Base-by-base conservation (phyloP, 148 eudicot species). In the Suaeda aralocaspica region DNA sequence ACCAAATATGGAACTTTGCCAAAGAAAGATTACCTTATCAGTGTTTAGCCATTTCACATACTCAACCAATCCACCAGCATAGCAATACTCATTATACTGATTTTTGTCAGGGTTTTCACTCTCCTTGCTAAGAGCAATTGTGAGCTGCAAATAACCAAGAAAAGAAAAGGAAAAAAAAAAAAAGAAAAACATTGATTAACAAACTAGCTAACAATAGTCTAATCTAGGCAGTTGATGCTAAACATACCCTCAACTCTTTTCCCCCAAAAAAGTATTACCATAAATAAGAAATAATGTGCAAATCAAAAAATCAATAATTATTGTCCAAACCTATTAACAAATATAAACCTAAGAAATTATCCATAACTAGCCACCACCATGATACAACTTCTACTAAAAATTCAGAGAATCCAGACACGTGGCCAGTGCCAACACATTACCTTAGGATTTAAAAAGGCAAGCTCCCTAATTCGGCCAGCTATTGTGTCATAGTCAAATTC, bases 391-490 rank as follows among this genome's bases (percentile, higher is more conserved):
- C 5, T 3, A 31, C 1, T 44, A 10, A 64, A 51, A 64, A 25
- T 56, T 31, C 31, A 68, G 44, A 26, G 49, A 34, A 30, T 33
- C 26, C n/a, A 14, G 5, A 50, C 30, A 24, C 64, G 34, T 34
- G 49, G 29, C 46, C 34, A 63, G 39, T 24, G 29, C 46, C 34
- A 63, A 48, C n/a, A 67, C 41, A 58, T 72, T 74, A 87, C 99
- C 99, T 89, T 78, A 8, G 99, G 99, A 74, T 91, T 91, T 29
- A 94, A 78, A 81, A 94, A 94, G 67, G 99, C 99, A 69, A 91
- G 99, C 85, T 94, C 99, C 81, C 99, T 87, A 44, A 91, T 82
- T 72, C 99, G 82, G 52, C 92, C 90, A 81, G 99, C 92, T 65
- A 94, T 87, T 42, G 96, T 91, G 75, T 78, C 83, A 78, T 86